Conservation (phyloP, 2,329 filamentous ascomycete genomes). For the Falciphora oryzae region DNA sequence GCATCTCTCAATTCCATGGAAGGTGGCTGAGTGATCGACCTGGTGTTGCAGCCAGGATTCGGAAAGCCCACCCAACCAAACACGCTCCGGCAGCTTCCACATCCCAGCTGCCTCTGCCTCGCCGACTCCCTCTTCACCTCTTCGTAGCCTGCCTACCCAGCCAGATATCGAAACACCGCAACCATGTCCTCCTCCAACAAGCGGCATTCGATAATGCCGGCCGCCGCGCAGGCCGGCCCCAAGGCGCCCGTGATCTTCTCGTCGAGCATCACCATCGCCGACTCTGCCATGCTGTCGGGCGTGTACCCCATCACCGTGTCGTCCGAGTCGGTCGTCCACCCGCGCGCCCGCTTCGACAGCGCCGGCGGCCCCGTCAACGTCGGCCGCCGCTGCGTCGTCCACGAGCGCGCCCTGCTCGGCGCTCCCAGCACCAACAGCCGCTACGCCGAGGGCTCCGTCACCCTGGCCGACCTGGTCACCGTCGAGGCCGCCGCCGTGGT, state of each 20-base stretch:
- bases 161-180: not conserved
- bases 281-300: constrained; percentile 60
- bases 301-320: constrained; percentile 73
- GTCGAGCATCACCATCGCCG: constrained; percentile 48
- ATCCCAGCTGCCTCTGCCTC: no score
- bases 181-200: constrained; percentile 41
- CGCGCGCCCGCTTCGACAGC: constrained; percentile 73
- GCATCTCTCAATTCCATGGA: not conserved
- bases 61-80: no score
- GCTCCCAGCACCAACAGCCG: constrained; percentile 29
- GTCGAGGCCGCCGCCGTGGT: constrained; percentile 54
- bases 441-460: constrained; percentile 41
- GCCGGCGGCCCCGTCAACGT: constrained; percentile 72
- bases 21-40: not conserved
- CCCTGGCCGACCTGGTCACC: constrained; percentile 54
- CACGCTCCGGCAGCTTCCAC: no score
- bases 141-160: no score
- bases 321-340: constrained; percentile 77
- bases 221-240: constrained; percentile 46
- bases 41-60: not conserved
- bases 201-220: constrained; percentile 51
- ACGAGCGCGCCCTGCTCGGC: constrained; percentile 60
- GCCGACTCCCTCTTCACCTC: not conserved
- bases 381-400: constrained; percentile 75
- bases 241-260: constrained; percentile 59